Percentiles rank a stretch among this genome's conserved stretches.
phyloP scores from a whole-genome alignment of 495 filamentous ascomycete species.

The Copromyces sp. region DNA sequence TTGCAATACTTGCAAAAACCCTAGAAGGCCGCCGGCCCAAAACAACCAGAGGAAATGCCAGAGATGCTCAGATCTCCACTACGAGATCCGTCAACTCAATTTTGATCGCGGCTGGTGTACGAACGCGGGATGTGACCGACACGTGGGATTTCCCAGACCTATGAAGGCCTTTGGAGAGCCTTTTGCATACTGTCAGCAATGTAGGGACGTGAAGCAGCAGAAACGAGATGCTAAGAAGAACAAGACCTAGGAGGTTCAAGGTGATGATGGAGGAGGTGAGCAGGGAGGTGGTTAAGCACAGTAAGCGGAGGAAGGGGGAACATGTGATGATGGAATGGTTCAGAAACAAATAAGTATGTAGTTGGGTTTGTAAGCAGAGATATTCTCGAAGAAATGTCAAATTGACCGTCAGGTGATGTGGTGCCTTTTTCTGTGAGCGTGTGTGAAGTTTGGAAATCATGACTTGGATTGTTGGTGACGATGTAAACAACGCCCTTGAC shows the following conservation, averaged over 20 bases:
- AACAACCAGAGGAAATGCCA: background rate
- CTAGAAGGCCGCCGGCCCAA: background rate
- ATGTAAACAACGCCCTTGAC: background rate
- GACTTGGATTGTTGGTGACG: background rate
- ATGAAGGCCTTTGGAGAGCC: background rate
- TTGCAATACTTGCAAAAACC: background rate
- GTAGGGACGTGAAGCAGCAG: background rate
- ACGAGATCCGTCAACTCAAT: background rate
- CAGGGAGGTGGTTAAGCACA: background rate
- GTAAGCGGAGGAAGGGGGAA: background rate
- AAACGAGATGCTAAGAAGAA: background rate
- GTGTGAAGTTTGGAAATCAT: background rate
- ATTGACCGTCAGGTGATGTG: background rate
- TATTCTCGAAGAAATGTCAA: background rate
- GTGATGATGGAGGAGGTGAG: background rate
- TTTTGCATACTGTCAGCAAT: background rate
- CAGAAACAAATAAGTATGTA: background rate
- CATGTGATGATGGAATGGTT: background rate
- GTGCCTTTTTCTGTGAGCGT: background rate
- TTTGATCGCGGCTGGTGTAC: background rate
- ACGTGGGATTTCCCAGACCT: background rate
- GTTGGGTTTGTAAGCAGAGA: background rate
- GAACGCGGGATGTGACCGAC: background rate
- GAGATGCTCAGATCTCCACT: background rate
- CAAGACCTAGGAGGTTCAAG: background rate